phyloP scores from a whole-genome alignment of 139 green algal species.

The Closterium sp. region DNA sequence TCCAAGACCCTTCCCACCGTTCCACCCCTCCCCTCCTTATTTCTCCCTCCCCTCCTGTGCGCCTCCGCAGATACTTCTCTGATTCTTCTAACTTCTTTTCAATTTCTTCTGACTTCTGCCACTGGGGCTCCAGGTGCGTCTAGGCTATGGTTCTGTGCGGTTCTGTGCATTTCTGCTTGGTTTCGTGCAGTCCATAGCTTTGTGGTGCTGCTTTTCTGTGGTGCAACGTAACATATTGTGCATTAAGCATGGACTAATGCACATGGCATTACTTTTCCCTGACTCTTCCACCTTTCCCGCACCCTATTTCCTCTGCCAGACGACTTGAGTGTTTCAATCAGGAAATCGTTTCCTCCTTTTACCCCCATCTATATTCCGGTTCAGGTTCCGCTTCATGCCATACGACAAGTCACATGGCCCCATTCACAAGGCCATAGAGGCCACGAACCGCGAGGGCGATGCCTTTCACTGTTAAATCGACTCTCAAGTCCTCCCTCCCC shows the following conservation, averaged over 20 bases:
- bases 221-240: no score
- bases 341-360: no score
- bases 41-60: neutral
- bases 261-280: neutral
- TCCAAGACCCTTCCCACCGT: neutral
- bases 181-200: neutral
- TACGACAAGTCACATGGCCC: constrained; percentile 51
- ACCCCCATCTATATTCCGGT: no score
- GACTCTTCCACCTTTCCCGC: neutral
- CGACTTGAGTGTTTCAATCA: no score
- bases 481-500: no score
- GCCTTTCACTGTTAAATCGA: no score
- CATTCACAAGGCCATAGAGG: constrained; percentile 84
- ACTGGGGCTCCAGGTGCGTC: constrained; percentile 76
- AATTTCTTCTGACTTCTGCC: constrained; percentile 94
- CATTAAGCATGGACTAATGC: no score
- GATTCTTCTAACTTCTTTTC: constrained; percentile 86
- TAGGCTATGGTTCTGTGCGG: neutral
- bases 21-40: neutral
- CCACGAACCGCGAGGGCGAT: constrained; percentile 80
- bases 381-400: constrained; percentile 75
- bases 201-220: neutral
- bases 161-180: no score
- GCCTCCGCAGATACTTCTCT: constrained; percentile 66
- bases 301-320: neutral